Evolutionary conservation across 257 asterid species (phyloP), one percentile per base, ranked within the genome.

Genomic region (Anisodus tanguticus): DNA sequence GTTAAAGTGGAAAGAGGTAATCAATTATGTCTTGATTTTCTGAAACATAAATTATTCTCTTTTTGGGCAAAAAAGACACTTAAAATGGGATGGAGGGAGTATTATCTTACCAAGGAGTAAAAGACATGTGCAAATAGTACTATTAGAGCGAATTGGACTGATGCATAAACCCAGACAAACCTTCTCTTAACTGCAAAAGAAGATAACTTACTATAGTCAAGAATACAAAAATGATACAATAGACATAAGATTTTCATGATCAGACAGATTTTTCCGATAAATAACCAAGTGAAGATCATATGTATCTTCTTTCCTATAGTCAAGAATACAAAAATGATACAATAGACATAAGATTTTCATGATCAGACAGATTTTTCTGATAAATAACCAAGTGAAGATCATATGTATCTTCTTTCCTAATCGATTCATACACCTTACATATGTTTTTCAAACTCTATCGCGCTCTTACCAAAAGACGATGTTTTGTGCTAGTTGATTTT

Each of bases 111-210:
- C 94, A 92, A 83, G 8, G 92, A 87, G 92, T 95, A 94, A 88
- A 94, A 92, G 82, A 95, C 86, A 85, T 95, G 98, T 41, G 94
- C 97, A 71, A 90, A 94, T 89, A 93, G 85, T 81, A 95, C 98
- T 66, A 95, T 97, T 8, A 95, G 90, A 54, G 87, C 84, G 57
- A 95, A 95, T 71, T 94, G 98, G 74, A 88, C 64, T 0, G 94
- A 86, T 68, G 98, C 97, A 82, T 94, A 95, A 17, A 91, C 86
- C 98, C 98, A 94, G 2, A 94, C 94, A 82, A 87, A 94, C 80
- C 90, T 89, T 87, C 94, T 87, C 88, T 87, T 91, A 88, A 95
- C 98, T 95, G 83, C 78, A 91, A 66, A 71, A 13, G 12, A 53
- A 76, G 9, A 8, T 57, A 79, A 22, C 12, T 11, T 35, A 64